These are phyloP conservation scores for Adansonia grandidieri DNA, from an alignment of 441 rosid genomes.

Conservation along the genomic window DNA sequence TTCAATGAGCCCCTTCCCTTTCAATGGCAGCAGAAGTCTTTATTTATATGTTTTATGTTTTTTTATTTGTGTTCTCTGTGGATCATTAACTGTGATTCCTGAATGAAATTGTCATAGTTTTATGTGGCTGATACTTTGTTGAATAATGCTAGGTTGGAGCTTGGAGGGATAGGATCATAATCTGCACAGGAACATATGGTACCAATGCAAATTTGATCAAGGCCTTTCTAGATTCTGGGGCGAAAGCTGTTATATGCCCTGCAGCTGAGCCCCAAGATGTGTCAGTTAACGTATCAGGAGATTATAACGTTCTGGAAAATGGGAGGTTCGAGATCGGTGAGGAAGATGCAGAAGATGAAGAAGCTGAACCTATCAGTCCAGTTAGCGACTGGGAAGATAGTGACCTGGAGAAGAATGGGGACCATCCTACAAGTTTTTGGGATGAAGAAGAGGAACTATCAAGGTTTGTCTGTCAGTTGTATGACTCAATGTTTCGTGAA, in stretches of 20 bases:
- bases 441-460: slow-evolving; percentile 80
- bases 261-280: slow-evolving; percentile 71
- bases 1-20: slow-evolving; percentile 11
- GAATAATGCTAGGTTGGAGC: slow-evolving; percentile 71
- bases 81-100: neutral
- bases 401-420: slow-evolving; percentile 59
- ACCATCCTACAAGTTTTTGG: slow-evolving; percentile 52
- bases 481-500: slow-evolving; percentile 69
- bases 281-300: slow-evolving; percentile 58
- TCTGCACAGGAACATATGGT: slow-evolving; percentile 85
- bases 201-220: slow-evolving; percentile 67
- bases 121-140: slow-evolving; percentile 21
- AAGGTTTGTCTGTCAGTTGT: slow-evolving; percentile 68
- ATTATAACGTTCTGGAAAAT: slow-evolving; percentile 55
- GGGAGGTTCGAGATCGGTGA: slow-evolving; percentile 91
- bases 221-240: slow-evolving; percentile 90
- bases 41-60: neutral
- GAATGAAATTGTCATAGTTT: neutral
- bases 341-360: slow-evolving; percentile 76
- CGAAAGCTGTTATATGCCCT: slow-evolving; percentile 83
- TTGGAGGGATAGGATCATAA: slow-evolving; percentile 93
- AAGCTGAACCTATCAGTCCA: slow-evolving; percentile 59
- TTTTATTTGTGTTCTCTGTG: neutral
- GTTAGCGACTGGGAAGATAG: slow-evolving; percentile 96
- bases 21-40: neutral